A percentile compares a stretch with the other conserved stretches of the same genome.
Evolutionary conservation across 495 filamentous ascomycete genomes (phyloP).

Genomic region (Jackrogersella multiformis): DNA sequence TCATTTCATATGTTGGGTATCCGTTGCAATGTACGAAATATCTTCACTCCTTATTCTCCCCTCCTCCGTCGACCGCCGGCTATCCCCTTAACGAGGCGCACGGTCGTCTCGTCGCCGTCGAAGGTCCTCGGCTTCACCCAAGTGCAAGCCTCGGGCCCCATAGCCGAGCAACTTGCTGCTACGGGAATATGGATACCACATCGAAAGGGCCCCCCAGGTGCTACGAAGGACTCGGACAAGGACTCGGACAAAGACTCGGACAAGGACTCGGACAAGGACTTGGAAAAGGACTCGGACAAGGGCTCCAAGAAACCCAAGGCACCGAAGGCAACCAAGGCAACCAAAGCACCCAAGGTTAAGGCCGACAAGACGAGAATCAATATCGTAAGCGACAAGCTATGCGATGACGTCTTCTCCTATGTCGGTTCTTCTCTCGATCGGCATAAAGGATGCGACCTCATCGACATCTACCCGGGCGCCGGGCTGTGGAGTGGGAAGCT

Average conservation of each 20-base stretch:
- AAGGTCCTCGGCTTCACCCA: slow-evolving; percentile 9
- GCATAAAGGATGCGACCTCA: slow-evolving; percentile 75
- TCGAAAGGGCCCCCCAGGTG: background rate
- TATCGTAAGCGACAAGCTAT: slow-evolving; percentile 67
- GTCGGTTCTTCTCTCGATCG: slow-evolving; percentile 61
- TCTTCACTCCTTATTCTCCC: slow-evolving; percentile 19
- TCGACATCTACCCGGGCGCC: slow-evolving; percentile 83
- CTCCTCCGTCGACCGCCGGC: background rate
- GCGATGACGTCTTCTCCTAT: slow-evolving; percentile 58
- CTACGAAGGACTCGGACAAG: background rate
- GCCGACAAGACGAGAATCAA: slow-evolving; percentile 54
- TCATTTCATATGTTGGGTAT: slow-evolving; percentile 43
- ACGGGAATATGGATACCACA: slow-evolving; percentile 25
- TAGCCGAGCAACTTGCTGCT: slow-evolving; percentile 33
- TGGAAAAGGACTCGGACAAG: too few species aligned
- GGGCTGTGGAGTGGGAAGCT: slow-evolving; percentile 80
- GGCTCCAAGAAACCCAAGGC: slow-evolving; percentile 6
- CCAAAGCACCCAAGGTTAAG: background rate
- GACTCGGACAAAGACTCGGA: background rate
- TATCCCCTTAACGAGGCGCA: background rate
- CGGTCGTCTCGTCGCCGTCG: background rate
- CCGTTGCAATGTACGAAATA: slow-evolving; percentile 33
- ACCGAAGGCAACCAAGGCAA: too few species aligned
- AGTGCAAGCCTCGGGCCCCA: slow-evolving; percentile 8
- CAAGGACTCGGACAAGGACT: background rate